Base-by-base conservation (phyloP, 208 protist species). In the Entamoeba dispar region DNA sequence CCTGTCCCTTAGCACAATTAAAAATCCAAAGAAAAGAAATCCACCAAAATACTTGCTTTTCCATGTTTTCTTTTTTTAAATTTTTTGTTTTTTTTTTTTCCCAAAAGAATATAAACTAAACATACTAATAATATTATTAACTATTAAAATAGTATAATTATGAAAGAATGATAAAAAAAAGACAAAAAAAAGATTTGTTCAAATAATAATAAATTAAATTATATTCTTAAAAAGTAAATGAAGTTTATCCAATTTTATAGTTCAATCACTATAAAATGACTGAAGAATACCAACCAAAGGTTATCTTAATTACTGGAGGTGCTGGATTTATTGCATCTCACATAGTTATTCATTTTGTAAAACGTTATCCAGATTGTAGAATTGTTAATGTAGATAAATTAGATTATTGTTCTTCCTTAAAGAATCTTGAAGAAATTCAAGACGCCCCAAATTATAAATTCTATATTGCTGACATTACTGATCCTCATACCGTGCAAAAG, bases 381-480 rank as follows among this genome's bases (percentile, higher is more conserved):
- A 94, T 98, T 15, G 95, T 97, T 91, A 96, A 96, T 93, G 77
- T 97, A 10, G 97, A 98, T 95, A 97, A 95, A 93, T 57, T 98
- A 52, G 96, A 97, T 93, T 98, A 98, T 94, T 98, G 97, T 93
- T 94, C 97, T 8, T 95, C 93, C 73, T 19, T 95, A 7, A 95
- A 97, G 52, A 96, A 96, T 91, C 52, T 97, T 7, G 93, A 95
- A 19, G 22, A 27, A 17, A 93, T 96, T 47, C 51, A 93, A 49
- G 91, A 94, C 34, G 55, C 92, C 5, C 93, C 92, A 5, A 97
- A 96, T 92, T 98, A 96, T 94, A 95, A 96, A 57, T 98, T 98
- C 93, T 92, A 97, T 22, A 94, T 95, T 10, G 97, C 96, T 43
- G 96, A 97, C 93, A 97, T 98, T 57, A 91, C 92, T 10, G 95